Percentiles rank a stretch among this genome's conserved stretches.
Evolutionary conservation across 495 filamentous ascomycete species (phyloP).

Genomic region (Aspergillus nanangensis): DNA sequence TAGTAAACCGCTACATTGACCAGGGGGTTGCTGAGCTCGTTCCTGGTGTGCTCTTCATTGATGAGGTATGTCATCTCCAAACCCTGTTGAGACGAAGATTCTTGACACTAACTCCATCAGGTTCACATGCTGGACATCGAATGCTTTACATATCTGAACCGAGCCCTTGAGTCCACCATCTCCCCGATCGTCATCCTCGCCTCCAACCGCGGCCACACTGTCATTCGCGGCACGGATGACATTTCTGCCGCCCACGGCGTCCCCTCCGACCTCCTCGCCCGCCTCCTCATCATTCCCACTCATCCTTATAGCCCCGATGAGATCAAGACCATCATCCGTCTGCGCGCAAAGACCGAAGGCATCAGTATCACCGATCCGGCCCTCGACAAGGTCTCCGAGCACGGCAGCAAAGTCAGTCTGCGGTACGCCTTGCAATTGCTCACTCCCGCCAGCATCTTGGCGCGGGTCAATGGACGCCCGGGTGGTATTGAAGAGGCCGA

Average conservation of each 20-base stretch:
- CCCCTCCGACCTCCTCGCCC: slow-evolving; percentile 84
- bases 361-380: slow-evolving; percentile 77
- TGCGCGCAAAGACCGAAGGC: slow-evolving; percentile 77
- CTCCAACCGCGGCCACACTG: slow-evolving; percentile 88
- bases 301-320: slow-evolving; percentile 78
- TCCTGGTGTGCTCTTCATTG: slow-evolving; percentile 95
- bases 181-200: slow-evolving; percentile 96
- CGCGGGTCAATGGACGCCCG: slow-evolving; percentile 63
- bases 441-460: slow-evolving; percentile 74
- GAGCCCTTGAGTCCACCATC: slow-evolving; percentile 87
- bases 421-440: slow-evolving; percentile 90
- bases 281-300: slow-evolving; percentile 93
- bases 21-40: slow-evolving; percentile 97
- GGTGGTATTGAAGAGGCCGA: slow-evolving; percentile 73
- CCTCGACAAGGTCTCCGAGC: slow-evolving; percentile 76
- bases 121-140: slow-evolving; percentile 99
- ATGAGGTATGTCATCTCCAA: slow-evolving; percentile 65
- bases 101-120: slow-evolving; percentile 41
- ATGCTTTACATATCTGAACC: slow-evolving; percentile 98
- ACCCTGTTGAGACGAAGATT: background rate
- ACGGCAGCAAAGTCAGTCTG: slow-evolving; percentile 81
- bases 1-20: slow-evolving; percentile 96
- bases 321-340: slow-evolving; percentile 81
- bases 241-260: slow-evolving; percentile 86
- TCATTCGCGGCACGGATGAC: slow-evolving; percentile 82